Evolutionary conservation across 164 flowering plant species (phyloP).

Genomic region (Annona cherimola): DNA sequence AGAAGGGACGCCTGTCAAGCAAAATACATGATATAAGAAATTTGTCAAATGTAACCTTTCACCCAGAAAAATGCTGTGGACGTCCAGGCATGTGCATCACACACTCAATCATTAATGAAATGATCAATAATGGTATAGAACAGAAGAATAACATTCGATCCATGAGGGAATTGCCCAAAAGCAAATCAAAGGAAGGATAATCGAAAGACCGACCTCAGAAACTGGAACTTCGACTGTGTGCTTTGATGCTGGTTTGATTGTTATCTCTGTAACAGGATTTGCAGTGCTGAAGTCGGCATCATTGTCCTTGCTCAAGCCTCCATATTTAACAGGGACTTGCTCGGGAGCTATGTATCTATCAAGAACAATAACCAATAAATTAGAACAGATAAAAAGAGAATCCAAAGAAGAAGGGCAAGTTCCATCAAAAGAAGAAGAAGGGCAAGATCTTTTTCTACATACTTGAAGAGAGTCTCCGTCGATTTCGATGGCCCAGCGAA

Average conservation of each 20-base stretch:
- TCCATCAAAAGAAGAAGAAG: neutral
- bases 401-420: neutral
- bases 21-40: too few species aligned
- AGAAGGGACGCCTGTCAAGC: conserved; percentile 37
- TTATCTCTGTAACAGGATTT: conserved; percentile 61
- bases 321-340: conserved; percentile 74
- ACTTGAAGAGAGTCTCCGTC: conserved; percentile 93
- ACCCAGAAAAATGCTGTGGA: too few species aligned
- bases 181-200: neutral
- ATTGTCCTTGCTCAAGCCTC: conserved; percentile 64
- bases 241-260: conserved; percentile 62
- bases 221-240: conserved; percentile 64
- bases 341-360: conserved; percentile 85
- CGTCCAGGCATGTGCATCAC: too few species aligned
- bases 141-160: too few species aligned
- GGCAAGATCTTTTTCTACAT: conserved; percentile 10
- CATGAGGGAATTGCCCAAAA: neutral
- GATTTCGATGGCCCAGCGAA: conserved; percentile 79
- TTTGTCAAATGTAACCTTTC: too few species aligned
- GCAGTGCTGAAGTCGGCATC: conserved; percentile 58
- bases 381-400: neutral
- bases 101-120: neutral
- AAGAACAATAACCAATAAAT: conserved; percentile 4
- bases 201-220: conserved; percentile 46
- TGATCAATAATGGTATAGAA: too few species aligned